phyloP scores from a whole-genome alignment of 192 early-diverging fungal genomes.

The Coemansia sp. region DNA sequence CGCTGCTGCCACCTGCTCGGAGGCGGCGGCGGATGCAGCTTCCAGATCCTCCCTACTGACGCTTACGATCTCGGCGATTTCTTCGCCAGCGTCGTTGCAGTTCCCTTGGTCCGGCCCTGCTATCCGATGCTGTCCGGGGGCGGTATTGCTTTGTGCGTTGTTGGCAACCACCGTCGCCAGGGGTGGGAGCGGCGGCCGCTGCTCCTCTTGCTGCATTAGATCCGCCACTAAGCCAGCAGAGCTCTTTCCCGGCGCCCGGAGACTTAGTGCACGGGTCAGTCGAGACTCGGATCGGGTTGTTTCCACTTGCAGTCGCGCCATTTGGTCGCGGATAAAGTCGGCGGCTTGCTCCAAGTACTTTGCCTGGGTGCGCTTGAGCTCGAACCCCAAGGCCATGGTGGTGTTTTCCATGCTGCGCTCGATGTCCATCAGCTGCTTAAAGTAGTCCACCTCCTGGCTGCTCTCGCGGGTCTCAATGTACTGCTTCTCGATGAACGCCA shows the following conservation, averaged over 20 bases:
- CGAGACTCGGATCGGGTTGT: conserved; percentile 21
- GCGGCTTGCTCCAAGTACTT: conserved; percentile 53
- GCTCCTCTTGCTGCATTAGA: neutral
- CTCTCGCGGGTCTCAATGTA: conserved; percentile 56
- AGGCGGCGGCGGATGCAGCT: neutral
- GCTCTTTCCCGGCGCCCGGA: conserved; percentile 22
- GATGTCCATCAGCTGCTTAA: conserved; percentile 52
- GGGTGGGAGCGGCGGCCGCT: neutral
- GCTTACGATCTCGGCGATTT: neutral
- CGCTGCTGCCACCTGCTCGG: neutral
- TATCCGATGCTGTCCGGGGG: neutral
- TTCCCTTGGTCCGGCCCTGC: conserved; percentile 8
- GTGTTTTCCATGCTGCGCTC: conserved; percentile 58
- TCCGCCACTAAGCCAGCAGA: conserved; percentile 2
- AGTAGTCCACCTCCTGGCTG: conserved; percentile 49
- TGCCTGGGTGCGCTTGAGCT: conserved; percentile 55
- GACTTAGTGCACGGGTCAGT: neutral
- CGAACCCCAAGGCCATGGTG: conserved; percentile 52
- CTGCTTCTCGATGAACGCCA: conserved; percentile 54
- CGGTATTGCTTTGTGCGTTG: neutral
- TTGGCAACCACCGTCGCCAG: neutral
- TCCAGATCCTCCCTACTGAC: conserved; percentile 1
- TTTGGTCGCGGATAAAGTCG: conserved; percentile 55
- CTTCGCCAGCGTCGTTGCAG: neutral
- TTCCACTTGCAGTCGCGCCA: conserved; percentile 34